Percentiles rank a stretch among this genome's conserved stretches.
Conservation (phyloP, 305 asterid species). For the Fraxinus latifolia region DNA sequence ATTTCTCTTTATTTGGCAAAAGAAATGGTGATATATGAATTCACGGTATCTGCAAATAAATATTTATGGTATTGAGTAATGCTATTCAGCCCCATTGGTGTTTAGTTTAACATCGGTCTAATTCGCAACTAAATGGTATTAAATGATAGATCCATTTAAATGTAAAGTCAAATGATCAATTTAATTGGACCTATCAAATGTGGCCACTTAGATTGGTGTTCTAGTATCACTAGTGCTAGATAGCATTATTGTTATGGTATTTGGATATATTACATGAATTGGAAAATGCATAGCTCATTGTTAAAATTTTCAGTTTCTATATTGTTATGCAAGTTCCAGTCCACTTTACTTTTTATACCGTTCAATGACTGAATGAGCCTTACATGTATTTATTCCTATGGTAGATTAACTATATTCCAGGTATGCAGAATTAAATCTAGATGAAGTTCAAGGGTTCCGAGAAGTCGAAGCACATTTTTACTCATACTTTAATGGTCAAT, state of each 20-base stretch:
- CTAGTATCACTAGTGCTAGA: neutral
- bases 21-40: neutral
- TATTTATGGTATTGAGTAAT: neutral
- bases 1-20: neutral
- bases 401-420: conserved; percentile 34
- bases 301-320: conserved; percentile 4
- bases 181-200: neutral
- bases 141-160: neutral
- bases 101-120: neutral
- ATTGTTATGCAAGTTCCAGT: conserved; percentile 8
- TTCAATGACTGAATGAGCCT: neutral
- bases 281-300: neutral
- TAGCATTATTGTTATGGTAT: neutral
- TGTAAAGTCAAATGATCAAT: neutral
- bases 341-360: conserved; percentile 2
- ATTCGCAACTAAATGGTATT: neutral
- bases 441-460: conserved; percentile 63
- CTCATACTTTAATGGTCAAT: conserved; percentile 69
- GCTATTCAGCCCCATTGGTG: neutral
- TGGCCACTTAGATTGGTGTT: neutral
- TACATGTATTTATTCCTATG: neutral
- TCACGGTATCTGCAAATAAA: neutral
- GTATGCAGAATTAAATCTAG: conserved; percentile 55
- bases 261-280: neutral
- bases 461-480: conserved; percentile 60